Base-by-base conservation (phyloP, 306 rosid genomes). In the Cercis canadensis region DNA sequence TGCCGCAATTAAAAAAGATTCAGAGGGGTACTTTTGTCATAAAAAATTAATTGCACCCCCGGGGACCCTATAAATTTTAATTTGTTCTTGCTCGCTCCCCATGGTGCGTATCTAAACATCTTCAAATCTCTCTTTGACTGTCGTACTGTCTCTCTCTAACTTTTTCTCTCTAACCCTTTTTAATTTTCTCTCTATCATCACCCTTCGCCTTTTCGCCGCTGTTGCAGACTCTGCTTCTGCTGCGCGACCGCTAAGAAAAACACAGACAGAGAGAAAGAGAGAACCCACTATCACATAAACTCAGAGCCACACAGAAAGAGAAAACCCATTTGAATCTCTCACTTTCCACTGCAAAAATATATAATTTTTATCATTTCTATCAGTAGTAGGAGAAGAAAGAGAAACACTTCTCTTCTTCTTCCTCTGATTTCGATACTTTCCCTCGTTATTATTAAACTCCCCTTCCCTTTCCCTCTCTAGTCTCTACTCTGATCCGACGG, bases 71-170 rank as follows among this genome's bases (percentile, higher is more conserved):
- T 37, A 37, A 37, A 37, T 37, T 37, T n/a, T 37, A 5, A 37
- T n/a, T 8, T 4, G 4, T 32, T 33, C 32, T 34, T 15, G 15
- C 34, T 39, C 61, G 71, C 13, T 14, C 18, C 11, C 36, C 41
- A 55, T 70, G 61, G 67, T 54, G 81, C 83, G 88, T 55, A 65
- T 80, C 83, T 72, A 69, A 76, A 77, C 82, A 70, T 76, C 75
- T 89, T 75, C 66, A 81, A 87, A 83, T 87, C 89, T 83, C 77
- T 82, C 88, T 87, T 92, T 89, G 98, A 92, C 98, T 89, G 74
- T 86, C 94, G 88, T 87, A 78, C 90, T 56, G 55, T 44, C 44
- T 41, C 68, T 57, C 75, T 60, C n/a, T n/a, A n/a, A n/a, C 74
- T 46, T 58, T 21, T 51, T 50, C 41, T 45, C 57, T 59, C 67